Evolutionary conservation across 1,284 basidiomycete genomes (phyloP).

Genomic region (Ustilago bromivora): DNA sequence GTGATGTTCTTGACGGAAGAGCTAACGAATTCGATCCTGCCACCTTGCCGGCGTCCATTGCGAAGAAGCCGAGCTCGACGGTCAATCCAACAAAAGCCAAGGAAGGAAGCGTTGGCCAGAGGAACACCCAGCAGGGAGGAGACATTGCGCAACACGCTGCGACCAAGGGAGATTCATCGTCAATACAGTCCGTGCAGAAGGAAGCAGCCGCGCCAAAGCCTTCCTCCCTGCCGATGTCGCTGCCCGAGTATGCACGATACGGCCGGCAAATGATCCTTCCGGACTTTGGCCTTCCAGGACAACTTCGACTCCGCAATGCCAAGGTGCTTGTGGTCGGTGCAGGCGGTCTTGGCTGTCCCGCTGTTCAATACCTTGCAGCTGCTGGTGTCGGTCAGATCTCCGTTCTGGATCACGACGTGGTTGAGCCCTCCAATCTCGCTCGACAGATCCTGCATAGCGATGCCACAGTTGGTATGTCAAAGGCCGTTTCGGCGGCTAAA

Average conservation of each 20-base stretch:
- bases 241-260: conserved; percentile 86
- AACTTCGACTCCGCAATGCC: conserved; percentile 81
- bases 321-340: conserved; percentile 91
- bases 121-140: background rate
- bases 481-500: conserved; percentile 82
- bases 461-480: conserved; percentile 81
- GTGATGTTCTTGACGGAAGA: conserved; percentile 56
- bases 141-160: background rate
- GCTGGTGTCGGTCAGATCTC: conserved; percentile 88
- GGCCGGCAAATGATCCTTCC: conserved; percentile 97
- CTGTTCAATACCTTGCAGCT: conserved; percentile 90
- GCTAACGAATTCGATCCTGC: conserved; percentile 55
- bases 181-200: background rate
- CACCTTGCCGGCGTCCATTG: conserved; percentile 21
- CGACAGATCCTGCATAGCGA: conserved; percentile 91
- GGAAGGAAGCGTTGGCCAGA: background rate
- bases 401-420: conserved; percentile 89
- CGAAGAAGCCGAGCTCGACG: background rate
- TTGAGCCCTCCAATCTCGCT: conserved; percentile 92
- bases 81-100: background rate
- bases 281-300: conserved; percentile 82
- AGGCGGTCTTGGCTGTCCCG: conserved; percentile 95
- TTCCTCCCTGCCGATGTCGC: conserved; percentile 62
- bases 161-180: background rate
- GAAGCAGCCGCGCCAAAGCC: background rate